Evolutionary conservation across 1,139 yeast genomes (phyloP), one percentile per base, ranked within the genome.

Genomic region (Scheffersomyces segobiensis): DNA sequence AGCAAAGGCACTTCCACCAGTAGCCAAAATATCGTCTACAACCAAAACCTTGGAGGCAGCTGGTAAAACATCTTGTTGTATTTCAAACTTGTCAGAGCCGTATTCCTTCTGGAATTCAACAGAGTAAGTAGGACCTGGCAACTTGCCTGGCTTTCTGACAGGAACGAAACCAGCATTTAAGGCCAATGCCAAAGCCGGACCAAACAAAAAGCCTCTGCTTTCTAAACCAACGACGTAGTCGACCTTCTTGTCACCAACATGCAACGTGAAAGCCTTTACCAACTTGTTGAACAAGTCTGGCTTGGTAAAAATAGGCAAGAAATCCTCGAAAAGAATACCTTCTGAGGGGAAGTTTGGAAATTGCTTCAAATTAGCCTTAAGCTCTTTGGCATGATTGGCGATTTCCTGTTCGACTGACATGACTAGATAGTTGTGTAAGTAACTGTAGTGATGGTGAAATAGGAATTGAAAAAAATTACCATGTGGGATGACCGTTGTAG

Each of bases 21-120:
- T 95, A 54, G 99, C 99, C 74, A 96, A 89, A 68, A 95, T 93
- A 72, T 95, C 99, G 73, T 95, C 99, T 47, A 95, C 96, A 65
- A 95, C 83, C 52, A 95, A 81, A 47, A 95, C 96, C 60, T 82
- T 89, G 56, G 97, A 83, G 49, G 95, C 97, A 60, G 82, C 82
- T 64, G 93, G 90, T 65, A 95, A 87, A 52, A 95, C 87, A 59
- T 85, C 96, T 63, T 84, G 80, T 79, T 96, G 99, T 74, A 96
- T 87, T 75, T 93, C 97, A 72, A 95, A 93, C 62, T 79, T 84
- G 76, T 95, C 99, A 60, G 81, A 76, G 69, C 98, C 99, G 74
- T 95, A 95, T 76, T 95, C 99, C 81, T 96, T 96, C 69, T 83
- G 79, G 80, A 89, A 95, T 62, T 85, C 86, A 54, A 93, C 97